Evolutionary conservation across 75 land plant species (phyloP).

Genomic region (Pinus tabuliformis): DNA sequence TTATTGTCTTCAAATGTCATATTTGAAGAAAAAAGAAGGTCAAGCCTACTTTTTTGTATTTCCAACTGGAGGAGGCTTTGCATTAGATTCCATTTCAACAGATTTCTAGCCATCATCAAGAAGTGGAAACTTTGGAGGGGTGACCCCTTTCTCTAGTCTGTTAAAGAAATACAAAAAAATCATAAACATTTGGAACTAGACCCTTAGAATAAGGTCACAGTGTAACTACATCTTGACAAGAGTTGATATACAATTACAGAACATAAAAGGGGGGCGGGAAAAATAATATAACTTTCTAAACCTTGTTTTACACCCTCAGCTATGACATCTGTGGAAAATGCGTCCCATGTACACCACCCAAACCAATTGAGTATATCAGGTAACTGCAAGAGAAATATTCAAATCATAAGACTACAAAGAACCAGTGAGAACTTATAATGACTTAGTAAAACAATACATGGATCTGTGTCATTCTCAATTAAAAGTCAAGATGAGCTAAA

Average conservation of each 20-base stretch:
- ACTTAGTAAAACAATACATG: not conserved
- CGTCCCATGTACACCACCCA: slow-evolving; percentile 99
- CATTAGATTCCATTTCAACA: slow-evolving; percentile 56
- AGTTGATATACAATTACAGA: too few relatives aligned
- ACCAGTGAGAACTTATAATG: not conserved
- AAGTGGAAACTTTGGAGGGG: slow-evolving; percentile 81
- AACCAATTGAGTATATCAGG: slow-evolving; percentile 95
- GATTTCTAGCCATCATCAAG: slow-evolving; percentile 98
- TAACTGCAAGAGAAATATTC: slow-evolving; percentile 33
- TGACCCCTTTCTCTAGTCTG: slow-evolving; percentile 70
- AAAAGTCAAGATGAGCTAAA: not conserved
- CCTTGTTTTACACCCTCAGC: slow-evolving; percentile 78
- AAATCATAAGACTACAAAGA: not conserved
- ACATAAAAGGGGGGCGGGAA: not conserved
- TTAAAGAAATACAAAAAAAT: not conserved
- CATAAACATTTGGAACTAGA: not conserved
- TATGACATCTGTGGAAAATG: slow-evolving; percentile 90
- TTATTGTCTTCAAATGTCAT: too few relatives aligned
- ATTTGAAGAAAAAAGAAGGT: too few relatives aligned
- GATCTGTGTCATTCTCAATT: not conserved
- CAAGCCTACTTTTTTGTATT: slow-evolving; percentile 44
- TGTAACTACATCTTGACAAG: too few relatives aligned
- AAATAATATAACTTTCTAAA: slow-evolving; percentile 54
- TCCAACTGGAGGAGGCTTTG: slow-evolving; percentile 21
- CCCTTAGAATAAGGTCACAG: too few relatives aligned